Evolutionary conservation across 208 protist genomes (phyloP), one percentile per base, ranked within the genome.

Genomic region (Trypanosoma congolense): DNA sequence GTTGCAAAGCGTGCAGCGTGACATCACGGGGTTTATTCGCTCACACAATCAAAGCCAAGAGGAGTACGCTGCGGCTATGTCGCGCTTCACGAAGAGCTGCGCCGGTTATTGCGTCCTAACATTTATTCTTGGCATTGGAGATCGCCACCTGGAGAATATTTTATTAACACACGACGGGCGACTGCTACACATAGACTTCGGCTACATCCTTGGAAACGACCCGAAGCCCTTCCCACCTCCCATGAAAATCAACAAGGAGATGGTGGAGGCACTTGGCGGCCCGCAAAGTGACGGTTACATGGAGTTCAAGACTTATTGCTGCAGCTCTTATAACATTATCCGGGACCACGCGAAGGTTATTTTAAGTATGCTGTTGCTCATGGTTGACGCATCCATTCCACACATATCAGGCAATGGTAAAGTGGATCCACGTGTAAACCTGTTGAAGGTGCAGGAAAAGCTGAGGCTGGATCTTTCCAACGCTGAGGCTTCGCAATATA

Each of bases 101-200:
- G 97, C 96, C 16, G 96, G 96, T 28, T 98, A 99, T 77, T 95
- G 80, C 65, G 93, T 99, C 18, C 90, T 98, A 64, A 98, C 96
- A 3, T 98, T 97, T 70, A 90, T 99, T 30, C 65, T 99, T 0
- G 96, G 95, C 21, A 95, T 99, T 49, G 97, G 97, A 21, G 97
- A 99, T 78, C 80, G 89, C 12, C 89, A 96, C 53, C 68, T 98
- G 8, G 97, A 98, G 51, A 99, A 99, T 78, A 88, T 99, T 29
- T 73, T 99, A 29, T 30, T 99, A 0, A 77, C 77, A 5, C 68
- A 74, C n/a, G 83, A 95, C 51, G 97, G 97, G 21, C 73, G 91
- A 29, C 67, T 99, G 31, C 86, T 99, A 52, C 97, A 99, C 66
- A 97, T 99, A 70, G 97, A 99, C 76, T 99, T 98, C 77, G 96